Evolutionary conservation across 2,329 filamentous ascomycete genomes (phyloP).

Genomic region (Annulohypoxylon truncatum): DNA sequence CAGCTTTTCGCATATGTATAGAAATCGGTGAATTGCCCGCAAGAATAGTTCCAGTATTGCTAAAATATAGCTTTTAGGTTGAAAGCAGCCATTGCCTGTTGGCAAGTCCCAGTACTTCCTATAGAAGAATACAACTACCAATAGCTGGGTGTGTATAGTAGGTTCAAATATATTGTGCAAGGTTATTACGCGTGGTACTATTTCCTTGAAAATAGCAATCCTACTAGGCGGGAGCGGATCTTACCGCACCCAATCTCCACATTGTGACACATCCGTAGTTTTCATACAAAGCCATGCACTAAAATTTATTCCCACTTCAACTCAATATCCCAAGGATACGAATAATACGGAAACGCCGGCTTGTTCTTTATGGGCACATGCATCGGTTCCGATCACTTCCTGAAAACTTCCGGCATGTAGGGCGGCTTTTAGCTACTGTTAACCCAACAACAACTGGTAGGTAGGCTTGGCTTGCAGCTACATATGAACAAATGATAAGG

Average conservation of each 20-base stretch:
- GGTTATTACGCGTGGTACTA: no score
- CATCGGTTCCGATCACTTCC: neutral
- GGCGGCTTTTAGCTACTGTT: neutral
- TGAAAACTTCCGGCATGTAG: neutral
- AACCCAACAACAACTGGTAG: neutral
- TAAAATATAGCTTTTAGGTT: no score
- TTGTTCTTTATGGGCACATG: neutral
- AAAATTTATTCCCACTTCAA: no score
- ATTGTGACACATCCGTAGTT: constrained; percentile 41
- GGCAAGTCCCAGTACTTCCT: constrained; percentile 31
- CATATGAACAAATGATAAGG: constrained; percentile 8
- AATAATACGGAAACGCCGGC: no score
- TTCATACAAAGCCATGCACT: constrained; percentile 38
- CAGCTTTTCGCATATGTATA: no score
- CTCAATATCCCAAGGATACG: no score
- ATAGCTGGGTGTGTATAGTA: no score
- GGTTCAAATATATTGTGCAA: no score
- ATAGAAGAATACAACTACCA: no score
- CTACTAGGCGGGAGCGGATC: no score
- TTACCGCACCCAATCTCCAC: constrained; percentile 33
- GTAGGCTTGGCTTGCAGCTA: neutral
- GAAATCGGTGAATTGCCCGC: no score
- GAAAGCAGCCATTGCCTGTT: constrained; percentile 41
- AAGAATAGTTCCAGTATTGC: no score
- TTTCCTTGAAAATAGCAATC: neutral